Percentiles rank a stretch among this genome's conserved stretches.
These are phyloP conservation scores for Pseudogymnoascus sp. DNA, from an alignment of 2,329 filamentous ascomycete genomes.

Conservation along the genomic window DNA sequence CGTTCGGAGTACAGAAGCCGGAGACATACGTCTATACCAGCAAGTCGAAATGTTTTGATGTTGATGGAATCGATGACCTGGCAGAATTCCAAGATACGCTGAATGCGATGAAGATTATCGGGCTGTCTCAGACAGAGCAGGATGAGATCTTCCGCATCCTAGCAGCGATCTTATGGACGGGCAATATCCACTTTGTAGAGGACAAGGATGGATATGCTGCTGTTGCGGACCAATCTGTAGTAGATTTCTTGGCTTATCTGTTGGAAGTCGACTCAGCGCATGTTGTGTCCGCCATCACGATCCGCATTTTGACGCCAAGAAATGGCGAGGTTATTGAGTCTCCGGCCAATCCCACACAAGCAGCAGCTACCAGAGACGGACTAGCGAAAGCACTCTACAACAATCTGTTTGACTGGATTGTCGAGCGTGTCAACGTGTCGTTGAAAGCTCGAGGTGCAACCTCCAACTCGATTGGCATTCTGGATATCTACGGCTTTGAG, in stretches of 20 bases:
- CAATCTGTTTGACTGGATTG: constrained; percentile 98
- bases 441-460: constrained; percentile 68
- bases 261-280: constrained; percentile 76
- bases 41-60: constrained; percentile 87
- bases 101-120: constrained; percentile 91
- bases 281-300: constrained; percentile 79
- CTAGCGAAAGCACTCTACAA: constrained; percentile 92
- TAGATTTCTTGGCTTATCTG: constrained; percentile 90
- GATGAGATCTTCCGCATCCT: constrained; percentile 96
- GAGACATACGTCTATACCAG: constrained; percentile 92
- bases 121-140: constrained; percentile 77
- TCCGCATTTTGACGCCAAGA: constrained; percentile 68
- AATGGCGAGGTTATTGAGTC: constrained; percentile 60
- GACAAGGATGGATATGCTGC: constrained; percentile 82
- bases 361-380: constrained; percentile 77
- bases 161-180: constrained; percentile 83
- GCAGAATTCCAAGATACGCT: constrained; percentile 85
- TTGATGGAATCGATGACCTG: constrained; percentile 85
- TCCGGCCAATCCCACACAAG: constrained; percentile 81
- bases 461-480: constrained; percentile 82
- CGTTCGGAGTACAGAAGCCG: constrained; percentile 84
- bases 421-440: constrained; percentile 81
- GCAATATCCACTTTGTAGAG: constrained; percentile 85
- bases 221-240: constrained; percentile 79
- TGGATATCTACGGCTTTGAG: constrained; percentile 98